These are phyloP conservation scores for Quercus parvula DNA, from an alignment of 306 rosid species.

Conservation along the genomic window DNA sequence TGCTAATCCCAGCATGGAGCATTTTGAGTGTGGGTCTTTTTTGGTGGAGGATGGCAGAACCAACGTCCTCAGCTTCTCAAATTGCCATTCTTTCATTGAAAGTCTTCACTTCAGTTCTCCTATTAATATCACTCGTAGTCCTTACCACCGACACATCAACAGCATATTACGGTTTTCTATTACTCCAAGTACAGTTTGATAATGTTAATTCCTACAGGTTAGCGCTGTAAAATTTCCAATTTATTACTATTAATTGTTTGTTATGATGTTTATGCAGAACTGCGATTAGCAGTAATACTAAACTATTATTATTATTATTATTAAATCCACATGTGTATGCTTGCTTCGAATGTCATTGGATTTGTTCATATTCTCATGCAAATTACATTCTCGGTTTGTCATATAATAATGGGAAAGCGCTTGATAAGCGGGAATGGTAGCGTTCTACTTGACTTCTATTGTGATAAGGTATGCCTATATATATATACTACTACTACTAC, in stretches of 20 bases:
- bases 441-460: conserved; percentile 49
- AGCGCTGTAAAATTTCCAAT: background rate
- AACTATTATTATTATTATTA: background rate
- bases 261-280: background rate
- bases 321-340: conserved; percentile 42
- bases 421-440: conserved; percentile 21
- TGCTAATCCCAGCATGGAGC: no score
- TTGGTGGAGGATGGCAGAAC: no score
- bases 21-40: no score
- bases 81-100: conserved; percentile 40
- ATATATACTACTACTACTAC: background rate
- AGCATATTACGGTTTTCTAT: background rate
- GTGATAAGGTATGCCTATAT: conserved; percentile 44
- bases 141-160: conserved; percentile 22
- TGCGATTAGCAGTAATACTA: no score
- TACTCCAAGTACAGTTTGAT: background rate
- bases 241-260: background rate
- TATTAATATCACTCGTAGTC: conserved; percentile 43
- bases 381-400: conserved; percentile 41
- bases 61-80: conserved; percentile 35
- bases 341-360: conserved; percentile 48
- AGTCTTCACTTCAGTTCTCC: conserved; percentile 41
- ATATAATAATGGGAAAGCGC: conserved; percentile 23
- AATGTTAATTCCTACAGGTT: conserved; percentile 35
- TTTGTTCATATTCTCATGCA: conserved; percentile 40